These are phyloP conservation scores for Phanerodontia chrysosporium DNA, from an alignment of 768 basidiomycete species.

Conservation along the genomic window DNA sequence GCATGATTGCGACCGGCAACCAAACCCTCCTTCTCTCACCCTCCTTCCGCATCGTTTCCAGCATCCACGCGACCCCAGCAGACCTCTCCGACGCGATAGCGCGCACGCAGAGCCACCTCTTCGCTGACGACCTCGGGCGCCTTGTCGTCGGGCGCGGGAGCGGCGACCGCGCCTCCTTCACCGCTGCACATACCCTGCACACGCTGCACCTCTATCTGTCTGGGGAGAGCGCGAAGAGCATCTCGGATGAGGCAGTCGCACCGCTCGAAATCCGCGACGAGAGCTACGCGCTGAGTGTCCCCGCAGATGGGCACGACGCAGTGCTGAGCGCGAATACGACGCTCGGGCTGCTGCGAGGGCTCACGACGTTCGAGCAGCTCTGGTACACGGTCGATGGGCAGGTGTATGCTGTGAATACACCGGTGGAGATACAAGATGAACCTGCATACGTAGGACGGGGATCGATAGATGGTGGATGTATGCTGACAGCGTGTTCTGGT, in stretches of 20 bases:
- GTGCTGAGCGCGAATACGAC: conserved; percentile 40
- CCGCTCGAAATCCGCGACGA: conserved; percentile 44
- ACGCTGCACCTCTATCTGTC: not conserved
- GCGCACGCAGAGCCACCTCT: conserved; percentile 41
- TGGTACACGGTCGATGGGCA: conserved; percentile 36
- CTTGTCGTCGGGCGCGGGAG: conserved; percentile 53
- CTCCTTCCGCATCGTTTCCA: conserved; percentile 43
- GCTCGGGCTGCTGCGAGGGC: conserved; percentile 47
- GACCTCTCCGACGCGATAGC: conserved; percentile 55
- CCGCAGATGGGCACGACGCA: conserved; percentile 31
- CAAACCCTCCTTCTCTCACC: conserved; percentile 34
- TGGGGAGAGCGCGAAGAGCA: conserved; percentile 29
- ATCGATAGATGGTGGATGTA: not conserved
- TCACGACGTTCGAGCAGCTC: conserved; percentile 53
- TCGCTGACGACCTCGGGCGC: conserved; percentile 51
- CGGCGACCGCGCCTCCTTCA: not conserved
- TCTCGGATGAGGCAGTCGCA: conserved; percentile 47
- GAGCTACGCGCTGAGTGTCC: conserved; percentile 38
- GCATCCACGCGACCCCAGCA: conserved; percentile 32
- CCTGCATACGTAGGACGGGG: conserved; percentile 41
- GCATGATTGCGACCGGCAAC: conserved; percentile 23
- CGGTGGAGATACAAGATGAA: conserved; percentile 38
- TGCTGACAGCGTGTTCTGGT: not conserved
- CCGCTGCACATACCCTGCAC: not conserved
- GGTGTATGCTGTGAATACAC: conserved; percentile 36